Conservation (phyloP, 1,284 basidiomycete species). For the Garcileccinum viscosum region DNA sequence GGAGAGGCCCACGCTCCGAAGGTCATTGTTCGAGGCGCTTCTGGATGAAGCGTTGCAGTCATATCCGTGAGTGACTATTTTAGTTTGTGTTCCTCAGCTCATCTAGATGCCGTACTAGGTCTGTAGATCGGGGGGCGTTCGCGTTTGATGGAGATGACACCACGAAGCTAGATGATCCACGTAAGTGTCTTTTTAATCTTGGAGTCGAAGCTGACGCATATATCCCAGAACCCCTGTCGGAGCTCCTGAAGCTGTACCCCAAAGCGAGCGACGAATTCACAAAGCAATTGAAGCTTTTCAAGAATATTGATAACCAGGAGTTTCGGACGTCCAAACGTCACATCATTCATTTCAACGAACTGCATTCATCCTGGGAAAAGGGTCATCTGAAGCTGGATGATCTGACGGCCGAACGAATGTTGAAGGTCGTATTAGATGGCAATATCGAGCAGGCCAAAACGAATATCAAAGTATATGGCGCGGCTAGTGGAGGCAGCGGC, state of each 20-base stretch:
- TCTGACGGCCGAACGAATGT: slow-evolving; percentile 8
- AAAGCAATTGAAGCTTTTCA: slow-evolving; percentile 1
- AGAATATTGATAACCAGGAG: not conserved
- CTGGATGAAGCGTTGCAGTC: slow-evolving; percentile 23
- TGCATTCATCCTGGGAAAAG: slow-evolving; percentile 11
- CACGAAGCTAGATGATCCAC: not conserved
- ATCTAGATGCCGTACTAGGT: slow-evolving; percentile 13
- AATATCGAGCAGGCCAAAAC: slow-evolving; percentile 12
- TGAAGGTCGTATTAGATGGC: slow-evolving; percentile 18
- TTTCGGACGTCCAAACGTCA: slow-evolving; percentile 33
- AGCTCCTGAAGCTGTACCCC: slow-evolving; percentile 24
- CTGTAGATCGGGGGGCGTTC: slow-evolving; percentile 23
- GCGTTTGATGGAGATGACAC: not conserved
- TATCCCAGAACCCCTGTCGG: slow-evolving; percentile 18
- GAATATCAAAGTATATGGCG: not conserved
- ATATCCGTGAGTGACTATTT: slow-evolving; percentile 32
- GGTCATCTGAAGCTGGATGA: slow-evolving; percentile 8
- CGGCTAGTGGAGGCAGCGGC: too few relatives aligned
- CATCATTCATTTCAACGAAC: slow-evolving; percentile 24
- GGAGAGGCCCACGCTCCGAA: slow-evolving; percentile 9
- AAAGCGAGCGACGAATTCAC: slow-evolving; percentile 20
- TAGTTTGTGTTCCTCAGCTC: not conserved
- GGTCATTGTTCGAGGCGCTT: slow-evolving; percentile 30
- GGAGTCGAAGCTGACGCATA: not conserved
- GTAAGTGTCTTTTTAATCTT: slow-evolving; percentile 13